Evolutionary conservation across 2,329 filamentous ascomycete genomes (phyloP).

Genomic region (Trichoderma arundinaceum): DNA sequence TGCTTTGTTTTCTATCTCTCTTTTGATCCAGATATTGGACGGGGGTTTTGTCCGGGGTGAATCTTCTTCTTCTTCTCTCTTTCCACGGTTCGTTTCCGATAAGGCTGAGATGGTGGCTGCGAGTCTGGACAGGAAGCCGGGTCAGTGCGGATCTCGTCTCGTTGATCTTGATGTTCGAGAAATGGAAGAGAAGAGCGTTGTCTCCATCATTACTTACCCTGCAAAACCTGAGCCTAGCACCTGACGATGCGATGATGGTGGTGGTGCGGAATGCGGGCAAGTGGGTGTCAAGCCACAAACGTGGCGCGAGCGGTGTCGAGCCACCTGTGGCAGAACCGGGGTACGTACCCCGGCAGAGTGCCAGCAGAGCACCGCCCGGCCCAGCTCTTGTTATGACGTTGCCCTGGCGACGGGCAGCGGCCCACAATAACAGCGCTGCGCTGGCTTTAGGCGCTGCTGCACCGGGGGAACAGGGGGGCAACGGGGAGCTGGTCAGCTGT

Average conservation of each 20-base stretch:
- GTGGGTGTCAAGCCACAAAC: slow-evolving; percentile 21
- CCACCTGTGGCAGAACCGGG: background rate
- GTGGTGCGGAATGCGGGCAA: background rate
- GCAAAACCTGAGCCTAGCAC: background rate
- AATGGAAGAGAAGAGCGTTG: background rate
- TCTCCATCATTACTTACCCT: too few species aligned
- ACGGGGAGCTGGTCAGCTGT: background rate
- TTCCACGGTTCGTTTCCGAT: background rate
- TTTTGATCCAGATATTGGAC: background rate
- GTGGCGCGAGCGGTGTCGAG: slow-evolving; percentile 27
- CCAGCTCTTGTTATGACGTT: slow-evolving; percentile 34
- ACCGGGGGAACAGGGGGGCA: slow-evolving; percentile 29
- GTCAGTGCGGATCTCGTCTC: background rate
- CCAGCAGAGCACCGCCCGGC: background rate
- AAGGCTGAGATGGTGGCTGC: slow-evolving; percentile 9
- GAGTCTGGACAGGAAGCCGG: background rate
- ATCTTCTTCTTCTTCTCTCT: background rate
- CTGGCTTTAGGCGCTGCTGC: slow-evolving; percentile 30
- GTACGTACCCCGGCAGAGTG: slow-evolving; percentile 3
- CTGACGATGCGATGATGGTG: slow-evolving; percentile 10
- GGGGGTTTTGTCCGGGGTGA: background rate
- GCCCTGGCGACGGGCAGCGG: slow-evolving; percentile 34
- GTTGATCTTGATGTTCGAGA: background rate
- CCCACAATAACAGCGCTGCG: slow-evolving; percentile 35
- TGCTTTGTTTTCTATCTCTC: background rate